A percentile compares a stretch with the other conserved stretches of the same genome.
Conservation (phyloP, 2,329 filamentous ascomycete genomes). For the Lecanoromycetidae sp. region DNA sequence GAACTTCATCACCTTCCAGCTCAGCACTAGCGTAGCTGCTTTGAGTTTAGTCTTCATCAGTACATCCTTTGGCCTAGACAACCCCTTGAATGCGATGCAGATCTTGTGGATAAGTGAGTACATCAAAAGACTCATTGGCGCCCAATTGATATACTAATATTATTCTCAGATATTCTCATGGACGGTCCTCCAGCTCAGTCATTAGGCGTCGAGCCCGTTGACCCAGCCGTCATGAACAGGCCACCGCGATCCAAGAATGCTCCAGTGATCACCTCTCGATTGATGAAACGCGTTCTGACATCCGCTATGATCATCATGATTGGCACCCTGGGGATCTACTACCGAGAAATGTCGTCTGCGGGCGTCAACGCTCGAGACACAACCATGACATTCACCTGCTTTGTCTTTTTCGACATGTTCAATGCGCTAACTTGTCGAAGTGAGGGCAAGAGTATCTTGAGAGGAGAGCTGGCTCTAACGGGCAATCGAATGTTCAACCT, state of each 20-base stretch:
- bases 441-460: slow-evolving; percentile 76
- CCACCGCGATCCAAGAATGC: slow-evolving; percentile 79
- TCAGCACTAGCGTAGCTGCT: slow-evolving; percentile 91
- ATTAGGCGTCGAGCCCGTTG: slow-evolving; percentile 86
- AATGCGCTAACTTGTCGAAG: slow-evolving; percentile 90
- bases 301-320: slow-evolving; percentile 83
- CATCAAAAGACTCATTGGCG: neutral
- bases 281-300: slow-evolving; percentile 75
- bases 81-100: slow-evolving; percentile 96
- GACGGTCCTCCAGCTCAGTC: slow-evolving; percentile 96
- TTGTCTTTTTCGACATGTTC: slow-evolving; percentile 99
- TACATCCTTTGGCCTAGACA: slow-evolving; percentile 84
- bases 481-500: slow-evolving; percentile 94
- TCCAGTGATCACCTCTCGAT: slow-evolving; percentile 72
- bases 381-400: slow-evolving; percentile 98
- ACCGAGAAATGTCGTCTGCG: slow-evolving; percentile 76
- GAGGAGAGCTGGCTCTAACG: slow-evolving; percentile 71
- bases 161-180: slow-evolving; percentile 85
- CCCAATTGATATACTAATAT: slow-evolving; percentile 1
- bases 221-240: slow-evolving; percentile 83
- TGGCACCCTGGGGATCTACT: slow-evolving; percentile 83
- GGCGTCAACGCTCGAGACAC: slow-evolving; percentile 85
- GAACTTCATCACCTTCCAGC: slow-evolving; percentile 96
- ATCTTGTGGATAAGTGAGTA: slow-evolving; percentile 97
- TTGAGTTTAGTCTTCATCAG: slow-evolving; percentile 83